These are phyloP conservation scores for Apiospora hydei DNA, from an alignment of 2,329 filamentous ascomycete genomes.

Conservation along the genomic window DNA sequence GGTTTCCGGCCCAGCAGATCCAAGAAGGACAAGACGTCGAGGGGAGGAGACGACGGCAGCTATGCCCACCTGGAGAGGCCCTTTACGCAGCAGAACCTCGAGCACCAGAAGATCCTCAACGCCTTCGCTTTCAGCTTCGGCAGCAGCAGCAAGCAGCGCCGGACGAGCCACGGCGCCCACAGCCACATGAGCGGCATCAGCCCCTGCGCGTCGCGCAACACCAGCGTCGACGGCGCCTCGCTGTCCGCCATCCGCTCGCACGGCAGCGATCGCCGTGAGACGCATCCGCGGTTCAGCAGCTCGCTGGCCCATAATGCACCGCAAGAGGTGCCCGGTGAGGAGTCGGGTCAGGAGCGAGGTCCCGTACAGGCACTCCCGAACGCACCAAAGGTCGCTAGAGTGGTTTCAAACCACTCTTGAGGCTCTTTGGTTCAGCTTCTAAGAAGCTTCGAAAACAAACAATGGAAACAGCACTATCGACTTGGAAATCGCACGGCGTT, in stretches of 20 bases:
- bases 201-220: slow-evolving; percentile 38
- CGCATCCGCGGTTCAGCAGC: slow-evolving; percentile 31
- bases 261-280: slow-evolving; percentile 27
- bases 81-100: slow-evolving; percentile 43
- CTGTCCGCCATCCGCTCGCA: slow-evolving; percentile 5
- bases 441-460: neutral
- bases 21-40: slow-evolving; percentile 27
- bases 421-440: neutral
- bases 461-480: neutral
- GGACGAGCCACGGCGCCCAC: slow-evolving; percentile 32
- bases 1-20: slow-evolving; percentile 31
- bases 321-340: slow-evolving; percentile 30
- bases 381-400: neutral
- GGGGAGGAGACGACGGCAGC: neutral
- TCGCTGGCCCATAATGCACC: slow-evolving; percentile 29
- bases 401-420: neutral
- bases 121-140: slow-evolving; percentile 41
- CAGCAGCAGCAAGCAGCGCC: slow-evolving; percentile 31
- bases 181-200: slow-evolving; percentile 40
- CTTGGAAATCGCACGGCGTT: slow-evolving; percentile 7
- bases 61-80: slow-evolving; percentile 40
- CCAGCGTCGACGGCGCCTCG: slow-evolving; percentile 34
- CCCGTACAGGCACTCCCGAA: slow-evolving; percentile 2
- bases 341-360: slow-evolving; percentile 27
- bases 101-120: slow-evolving; percentile 42